Percentiles rank a stretch among this genome's conserved stretches.
phyloP scores from a whole-genome alignment of 164 flowering plant genomes.

The Cinnamomum micranthum region DNA sequence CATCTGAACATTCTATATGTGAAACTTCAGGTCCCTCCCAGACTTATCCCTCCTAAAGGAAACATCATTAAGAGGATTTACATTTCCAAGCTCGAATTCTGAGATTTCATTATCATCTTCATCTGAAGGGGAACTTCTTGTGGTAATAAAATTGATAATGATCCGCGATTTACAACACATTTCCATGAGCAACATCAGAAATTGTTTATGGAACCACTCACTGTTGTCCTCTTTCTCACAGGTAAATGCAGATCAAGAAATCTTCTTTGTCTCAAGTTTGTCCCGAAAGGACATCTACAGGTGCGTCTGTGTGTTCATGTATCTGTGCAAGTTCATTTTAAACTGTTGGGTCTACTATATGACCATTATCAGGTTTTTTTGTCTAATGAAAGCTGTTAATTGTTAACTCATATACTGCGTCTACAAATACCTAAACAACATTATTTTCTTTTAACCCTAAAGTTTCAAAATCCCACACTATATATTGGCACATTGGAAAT shows the following conservation, averaged over 20 bases:
- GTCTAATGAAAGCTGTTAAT: too few species aligned
- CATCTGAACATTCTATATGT: slow-evolving; percentile 5
- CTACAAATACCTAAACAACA: background rate
- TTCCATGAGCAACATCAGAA: background rate
- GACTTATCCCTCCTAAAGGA: slow-evolving; percentile 68
- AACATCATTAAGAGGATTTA: slow-evolving; percentile 61
- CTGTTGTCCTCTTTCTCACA: slow-evolving; percentile 20
- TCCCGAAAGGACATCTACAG: slow-evolving; percentile 49
- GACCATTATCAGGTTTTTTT: too few species aligned
- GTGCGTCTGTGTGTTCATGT: slow-evolving; percentile 26
- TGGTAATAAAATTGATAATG: slow-evolving; percentile 38
- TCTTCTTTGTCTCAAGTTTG: slow-evolving; percentile 53
- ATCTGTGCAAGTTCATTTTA: background rate
- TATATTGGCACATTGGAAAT: too few species aligned
- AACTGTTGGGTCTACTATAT: background rate
- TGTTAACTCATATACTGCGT: background rate
- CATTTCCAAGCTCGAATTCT: slow-evolving; percentile 31
- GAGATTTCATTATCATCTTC: slow-evolving; percentile 51
- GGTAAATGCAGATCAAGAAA: slow-evolving; percentile 80
- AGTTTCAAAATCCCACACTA: too few species aligned
- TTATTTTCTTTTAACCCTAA: too few species aligned
- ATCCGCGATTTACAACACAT: background rate
- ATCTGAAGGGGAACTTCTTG: slow-evolving; percentile 58
- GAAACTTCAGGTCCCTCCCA: slow-evolving; percentile 67
- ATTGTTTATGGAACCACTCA: background rate